Evolutionary conservation across 495 filamentous ascomycete genomes (phyloP).

Genomic region (Penicillium tannophilum): DNA sequence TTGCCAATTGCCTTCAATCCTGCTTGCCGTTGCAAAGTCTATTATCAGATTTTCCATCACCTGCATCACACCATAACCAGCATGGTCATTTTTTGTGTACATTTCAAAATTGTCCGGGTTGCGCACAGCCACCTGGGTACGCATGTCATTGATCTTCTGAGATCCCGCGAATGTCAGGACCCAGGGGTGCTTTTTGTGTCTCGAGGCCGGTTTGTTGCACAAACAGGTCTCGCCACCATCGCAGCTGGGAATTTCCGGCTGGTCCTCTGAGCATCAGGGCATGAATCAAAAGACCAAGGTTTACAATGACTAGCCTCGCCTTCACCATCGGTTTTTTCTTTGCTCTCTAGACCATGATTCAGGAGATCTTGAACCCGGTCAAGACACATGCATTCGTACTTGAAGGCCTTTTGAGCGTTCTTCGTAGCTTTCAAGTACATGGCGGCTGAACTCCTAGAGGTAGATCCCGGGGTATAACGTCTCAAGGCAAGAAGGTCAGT

Average conservation of each 20-base stretch:
- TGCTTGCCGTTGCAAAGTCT: constrained; percentile 34
- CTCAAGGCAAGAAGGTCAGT: not conserved
- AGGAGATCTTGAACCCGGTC: not conserved
- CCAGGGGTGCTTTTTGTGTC: not conserved
- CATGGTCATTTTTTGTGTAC: constrained; percentile 44
- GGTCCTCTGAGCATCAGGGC: not conserved
- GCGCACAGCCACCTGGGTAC: not conserved
- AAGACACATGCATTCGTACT: not conserved
- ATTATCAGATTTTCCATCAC: constrained; percentile 42
- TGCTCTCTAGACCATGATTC: not conserved
- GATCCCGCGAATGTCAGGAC: not conserved
- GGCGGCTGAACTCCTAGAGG: not conserved
- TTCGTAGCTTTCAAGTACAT: not conserved
- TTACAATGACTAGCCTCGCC: not conserved
- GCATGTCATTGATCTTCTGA: not conserved
- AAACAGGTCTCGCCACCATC: not conserved
- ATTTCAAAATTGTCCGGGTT: constrained; percentile 41
- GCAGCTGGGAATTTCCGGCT: not conserved
- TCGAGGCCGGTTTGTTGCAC: not conserved
- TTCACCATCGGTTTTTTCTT: not conserved
- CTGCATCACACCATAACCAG: constrained; percentile 41
- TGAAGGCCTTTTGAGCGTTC: not conserved
- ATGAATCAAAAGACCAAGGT: not conserved
- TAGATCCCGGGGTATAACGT: not conserved
- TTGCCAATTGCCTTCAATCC: constrained; percentile 26